Base-by-base conservation (phyloP, 2,329 filamentous ascomycete genomes). In the Beauveria asiatica region DNA sequence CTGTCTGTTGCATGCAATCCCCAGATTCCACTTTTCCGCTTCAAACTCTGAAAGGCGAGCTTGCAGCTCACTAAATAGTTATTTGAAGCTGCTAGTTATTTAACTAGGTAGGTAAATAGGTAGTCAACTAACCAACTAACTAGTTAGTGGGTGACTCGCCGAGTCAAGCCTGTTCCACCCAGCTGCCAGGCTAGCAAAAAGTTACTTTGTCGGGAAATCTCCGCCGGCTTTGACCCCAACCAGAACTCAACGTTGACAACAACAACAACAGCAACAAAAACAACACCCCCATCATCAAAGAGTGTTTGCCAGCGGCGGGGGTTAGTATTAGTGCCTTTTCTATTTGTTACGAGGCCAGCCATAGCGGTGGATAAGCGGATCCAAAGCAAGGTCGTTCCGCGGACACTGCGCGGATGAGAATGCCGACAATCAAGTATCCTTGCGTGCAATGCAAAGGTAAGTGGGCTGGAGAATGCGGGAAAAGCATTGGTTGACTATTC, bases 381-480 rank as follows among this genome's bases (percentile, higher is more conserved):
- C 19, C 4, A 11, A n/a, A 55, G n/a, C 17, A 33, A 46, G 0
- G 25, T 37, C 19, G 41, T 39, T n/a, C 48, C 49, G 11, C 37
- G 21, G 37, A n/a, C 21, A 37, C 30, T 4, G 37, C n/a, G 37
- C 19, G 27, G 42, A 27, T 51, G 30, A 54, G 23, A 54, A 67
- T 67, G 65, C 65, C 65, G 55, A 62, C 64, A n/a, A 60, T 61
- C 48, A 67, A 64, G 52, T 63, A 61, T 30, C 66, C 65, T 13
- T 67, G 65, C 57, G 46, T 62, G 45, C 63, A 66, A 62, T 67
- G 65, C 61, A 67, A 65, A 65, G 64, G 66, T 67, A 57, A 39
- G 62, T 63, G 27, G 53, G 7, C 37, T 39, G 10, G 37, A 23
- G 13, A 2, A 41, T 30, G 6, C 10, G 13, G 21, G 2, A n/a